A percentile compares a stretch with the other conserved stretches of the same genome.
Evolutionary conservation across 2,329 filamentous ascomycete genomes (phyloP).

Genomic region (Rugonectria rugulosa): DNA sequence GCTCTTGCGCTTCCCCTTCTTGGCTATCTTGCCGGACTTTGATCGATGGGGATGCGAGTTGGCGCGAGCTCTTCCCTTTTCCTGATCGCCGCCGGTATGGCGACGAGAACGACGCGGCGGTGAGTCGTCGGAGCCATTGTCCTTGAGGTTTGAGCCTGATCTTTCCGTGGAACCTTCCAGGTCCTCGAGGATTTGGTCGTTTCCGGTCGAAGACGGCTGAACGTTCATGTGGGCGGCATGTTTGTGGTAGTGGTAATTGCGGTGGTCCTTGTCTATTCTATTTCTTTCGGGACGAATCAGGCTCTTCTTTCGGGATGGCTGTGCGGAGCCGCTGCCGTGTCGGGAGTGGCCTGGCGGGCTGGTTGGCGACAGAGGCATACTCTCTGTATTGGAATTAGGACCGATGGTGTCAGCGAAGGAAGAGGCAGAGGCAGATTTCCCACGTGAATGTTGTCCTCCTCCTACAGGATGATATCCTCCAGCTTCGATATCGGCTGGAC

Average conservation of each 20-base stretch:
- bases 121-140: slow-evolving; percentile 55
- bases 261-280: slow-evolving; percentile 84
- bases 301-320: slow-evolving; percentile 77
- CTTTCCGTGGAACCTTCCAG: slow-evolving; percentile 69
- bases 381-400: slow-evolving; percentile 64
- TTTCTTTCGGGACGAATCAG: slow-evolving; percentile 89
- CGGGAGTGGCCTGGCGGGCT: slow-evolving; percentile 42
- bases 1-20: slow-evolving; percentile 55
- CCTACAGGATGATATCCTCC: slow-evolving; percentile 58
- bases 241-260: slow-evolving; percentile 94
- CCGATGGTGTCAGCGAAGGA: slow-evolving; percentile 67
- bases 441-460: slow-evolving; percentile 59
- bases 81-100: slow-evolving; percentile 41
- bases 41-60: slow-evolving; percentile 49
- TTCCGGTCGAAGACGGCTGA: slow-evolving; percentile 88
- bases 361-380: slow-evolving; percentile 60
- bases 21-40: slow-evolving; percentile 70
- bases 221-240: slow-evolving; percentile 94
- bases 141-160: slow-evolving; percentile 56
- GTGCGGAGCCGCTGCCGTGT: slow-evolving; percentile 38
- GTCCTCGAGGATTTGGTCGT: slow-evolving; percentile 86
- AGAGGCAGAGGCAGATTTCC: slow-evolving; percentile 61
- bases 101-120: slow-evolving; percentile 45
- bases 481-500: slow-evolving; percentile 75
- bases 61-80: slow-evolving; percentile 42